A percentile compares a stretch with the other conserved stretches of the same genome.
phyloP scores from a whole-genome alignment of 176 grass and related monocot species.

The Ensete glaucum region DNA sequence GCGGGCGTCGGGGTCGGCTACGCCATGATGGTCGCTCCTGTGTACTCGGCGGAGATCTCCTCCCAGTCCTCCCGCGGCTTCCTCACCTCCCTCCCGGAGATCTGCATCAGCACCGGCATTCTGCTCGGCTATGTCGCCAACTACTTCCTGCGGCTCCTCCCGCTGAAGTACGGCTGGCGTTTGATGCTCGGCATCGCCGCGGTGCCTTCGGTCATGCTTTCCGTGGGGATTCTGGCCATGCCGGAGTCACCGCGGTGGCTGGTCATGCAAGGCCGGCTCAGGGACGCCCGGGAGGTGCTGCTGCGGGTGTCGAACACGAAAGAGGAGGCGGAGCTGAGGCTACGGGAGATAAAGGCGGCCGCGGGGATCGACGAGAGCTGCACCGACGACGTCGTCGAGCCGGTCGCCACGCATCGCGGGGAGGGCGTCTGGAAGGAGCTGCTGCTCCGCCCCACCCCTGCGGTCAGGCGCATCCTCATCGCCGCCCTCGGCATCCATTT shows the following conservation, averaged over 20 bases:
- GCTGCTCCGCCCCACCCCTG: neutral
- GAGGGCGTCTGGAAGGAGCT: conserved; percentile 14
- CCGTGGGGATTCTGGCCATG: conserved; percentile 30
- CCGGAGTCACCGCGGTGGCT: conserved; percentile 90
- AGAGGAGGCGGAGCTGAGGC: conserved; percentile 1
- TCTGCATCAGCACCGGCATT: conserved; percentile 16
- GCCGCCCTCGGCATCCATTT: conserved; percentile 13
- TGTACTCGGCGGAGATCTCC: conserved; percentile 14
- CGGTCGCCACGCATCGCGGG: neutral
- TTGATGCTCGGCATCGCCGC: conserved; percentile 13
- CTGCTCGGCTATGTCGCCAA: conserved; percentile 19
- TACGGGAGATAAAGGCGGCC: neutral
- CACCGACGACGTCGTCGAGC: neutral
- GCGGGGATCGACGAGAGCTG: neutral
- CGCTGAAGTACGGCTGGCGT: neutral
- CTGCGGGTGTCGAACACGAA: neutral
- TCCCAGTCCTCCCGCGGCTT: conserved; percentile 7
- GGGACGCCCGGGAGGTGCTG: conserved; percentile 1
- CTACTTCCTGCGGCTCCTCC: conserved; percentile 1
- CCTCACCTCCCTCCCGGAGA: conserved; percentile 18
- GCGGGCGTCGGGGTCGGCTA: conserved; percentile 19
- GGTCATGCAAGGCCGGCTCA: conserved; percentile 52
- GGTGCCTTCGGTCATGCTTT: neutral
- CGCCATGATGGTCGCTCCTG: conserved; percentile 11
- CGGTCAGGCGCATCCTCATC: neutral